Evolutionary conservation across 371 early-diverging fungal species (phyloP), one percentile per base, ranked within the genome.

Genomic region (Apophysomyces variabilis): DNA sequence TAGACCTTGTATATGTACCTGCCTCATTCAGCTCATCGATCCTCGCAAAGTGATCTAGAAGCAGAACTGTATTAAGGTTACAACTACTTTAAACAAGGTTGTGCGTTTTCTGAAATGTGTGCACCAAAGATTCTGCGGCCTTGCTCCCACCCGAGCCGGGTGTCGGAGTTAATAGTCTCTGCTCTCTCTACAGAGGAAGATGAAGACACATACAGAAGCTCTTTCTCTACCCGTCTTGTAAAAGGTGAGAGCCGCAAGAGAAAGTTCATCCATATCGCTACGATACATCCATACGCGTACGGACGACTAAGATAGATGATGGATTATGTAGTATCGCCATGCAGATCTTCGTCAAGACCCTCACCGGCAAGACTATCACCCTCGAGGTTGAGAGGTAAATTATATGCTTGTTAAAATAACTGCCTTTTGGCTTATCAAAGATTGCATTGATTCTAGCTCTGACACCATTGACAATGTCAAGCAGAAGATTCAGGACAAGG

Each of bases 401-500:
- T 1, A 18, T 9, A 50, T 26, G 9, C 3, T 26, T 26, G 1
- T 26, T 26, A 26, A 26, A 26, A 26, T 26, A 26, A 3, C 3
- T 26, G 32, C 32, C 32, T 26, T 26, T 26, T 26, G 32, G 32
- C 32, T 26, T 26, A 26, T 26, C 32, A 26, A 26, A 3, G 0
- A 26, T 26, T 21, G 9, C 9, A 9, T 50, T 5, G 38, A 41
- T 57, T 13, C 50, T 57, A 71, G 89, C 92, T 78, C 79, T 71
- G 82, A 82, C 76, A 72, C 74, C 66, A 82, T 82, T 62, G 82
- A 82, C 67, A 82, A 83, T 80, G 96, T 98, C 82, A 98, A 98
- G 90, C 72, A 78, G 69, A 98, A 97, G 90, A 97, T 98, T 72
- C 97, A 98, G 83, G 97, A 98, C 86, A 96, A 97, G 90, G 98